Evolutionary conservation across 2,329 filamentous ascomycete species (phyloP).

Genomic region (Colletotrichum siamense): DNA sequence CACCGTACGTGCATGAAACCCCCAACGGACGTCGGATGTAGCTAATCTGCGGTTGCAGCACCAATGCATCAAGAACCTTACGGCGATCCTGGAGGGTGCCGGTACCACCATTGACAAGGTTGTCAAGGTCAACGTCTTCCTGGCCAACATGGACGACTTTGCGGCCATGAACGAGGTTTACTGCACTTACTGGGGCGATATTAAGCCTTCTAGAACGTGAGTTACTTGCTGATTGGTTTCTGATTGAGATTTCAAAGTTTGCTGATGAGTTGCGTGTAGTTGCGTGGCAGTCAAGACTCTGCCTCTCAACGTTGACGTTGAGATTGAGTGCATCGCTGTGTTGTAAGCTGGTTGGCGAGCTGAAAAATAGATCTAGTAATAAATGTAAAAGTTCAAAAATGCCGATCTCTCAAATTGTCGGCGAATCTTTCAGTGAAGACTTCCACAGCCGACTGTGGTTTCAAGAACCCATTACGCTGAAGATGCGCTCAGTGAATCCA

Average conservation of each 20-base stretch:
- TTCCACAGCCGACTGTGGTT: too few relatives aligned
- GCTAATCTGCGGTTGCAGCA: slow-evolving; percentile 36
- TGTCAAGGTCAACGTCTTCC: slow-evolving; percentile 77
- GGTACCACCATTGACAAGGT: slow-evolving; percentile 69
- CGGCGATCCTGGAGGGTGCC: slow-evolving; percentile 72
- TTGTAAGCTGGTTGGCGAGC: slow-evolving; percentile 11
- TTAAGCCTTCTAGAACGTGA: slow-evolving; percentile 51
- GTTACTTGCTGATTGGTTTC: neutral
- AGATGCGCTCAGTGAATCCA: too few relatives aligned
- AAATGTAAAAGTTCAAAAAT: neutral
- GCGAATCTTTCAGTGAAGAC: too few relatives aligned
- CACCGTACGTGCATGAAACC: slow-evolving; percentile 47
- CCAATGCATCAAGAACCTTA: slow-evolving; percentile 74
- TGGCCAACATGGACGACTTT: slow-evolving; percentile 77
- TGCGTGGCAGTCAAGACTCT: slow-evolving; percentile 40
- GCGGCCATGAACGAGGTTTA: slow-evolving; percentile 78
- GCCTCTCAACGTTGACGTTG: slow-evolving; percentile 36
- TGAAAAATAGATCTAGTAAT: neutral
- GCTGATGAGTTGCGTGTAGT: slow-evolving; percentile 14
- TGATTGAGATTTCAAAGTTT: too few relatives aligned
- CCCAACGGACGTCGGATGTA: neutral
- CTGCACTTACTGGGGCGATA: slow-evolving; percentile 68
- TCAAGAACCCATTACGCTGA: too few relatives aligned
- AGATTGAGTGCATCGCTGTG: slow-evolving; percentile 40
- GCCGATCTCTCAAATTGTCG: too few relatives aligned